A percentile compares a stretch with the other conserved stretches of the same genome.
phyloP scores from a whole-genome alignment of 352 stramenopile species.

The Pythium apleroticum region DNA sequence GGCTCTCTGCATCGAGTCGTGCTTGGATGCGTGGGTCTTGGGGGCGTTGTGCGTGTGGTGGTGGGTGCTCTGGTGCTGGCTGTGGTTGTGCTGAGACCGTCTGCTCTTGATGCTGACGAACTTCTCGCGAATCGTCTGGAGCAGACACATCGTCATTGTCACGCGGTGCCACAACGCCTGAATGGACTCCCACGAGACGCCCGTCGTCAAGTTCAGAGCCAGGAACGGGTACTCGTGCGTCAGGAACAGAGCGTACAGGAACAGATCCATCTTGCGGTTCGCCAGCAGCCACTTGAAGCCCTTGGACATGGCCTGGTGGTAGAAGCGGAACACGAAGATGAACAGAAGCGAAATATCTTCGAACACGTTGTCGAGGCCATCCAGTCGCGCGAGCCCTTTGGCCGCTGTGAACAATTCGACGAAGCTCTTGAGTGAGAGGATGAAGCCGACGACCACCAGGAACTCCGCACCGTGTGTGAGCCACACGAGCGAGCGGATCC shows the following conservation, averaged over 20 bases:
- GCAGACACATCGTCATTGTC: slow-evolving; percentile 17
- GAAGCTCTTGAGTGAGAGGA: slow-evolving; percentile 4
- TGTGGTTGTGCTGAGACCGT: not conserved
- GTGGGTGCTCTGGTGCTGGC: not conserved
- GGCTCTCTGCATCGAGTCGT: not conserved
- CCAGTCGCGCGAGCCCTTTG: not conserved
- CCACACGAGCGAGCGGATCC: slow-evolving; percentile 28
- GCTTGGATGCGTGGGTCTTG: not conserved
- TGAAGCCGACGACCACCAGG: slow-evolving; percentile 6
- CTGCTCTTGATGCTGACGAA: not conserved
- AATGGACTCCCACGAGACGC: slow-evolving; percentile 17
- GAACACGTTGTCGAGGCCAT: slow-evolving; percentile 25
- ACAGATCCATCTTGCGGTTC: slow-evolving; percentile 30
- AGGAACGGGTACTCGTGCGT: slow-evolving; percentile 23
- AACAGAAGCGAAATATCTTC: slow-evolving; percentile 29
- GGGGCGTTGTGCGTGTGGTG: not conserved
- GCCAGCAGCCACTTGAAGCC: slow-evolving; percentile 28
- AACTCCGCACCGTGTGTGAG: slow-evolving; percentile 27
- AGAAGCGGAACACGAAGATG: slow-evolving; percentile 44
- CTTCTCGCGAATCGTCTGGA: slow-evolving; percentile 7
- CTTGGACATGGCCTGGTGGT: slow-evolving; percentile 31
- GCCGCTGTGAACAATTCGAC: not conserved
- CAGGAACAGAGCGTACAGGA: slow-evolving; percentile 35
- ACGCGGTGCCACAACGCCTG: slow-evolving; percentile 20
- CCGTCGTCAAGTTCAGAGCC: slow-evolving; percentile 12